Evolutionary conservation across 192 early-diverging fungal genomes (phyloP), one percentile per base, ranked within the genome.

Genomic region (Backusella macrospora): DNA sequence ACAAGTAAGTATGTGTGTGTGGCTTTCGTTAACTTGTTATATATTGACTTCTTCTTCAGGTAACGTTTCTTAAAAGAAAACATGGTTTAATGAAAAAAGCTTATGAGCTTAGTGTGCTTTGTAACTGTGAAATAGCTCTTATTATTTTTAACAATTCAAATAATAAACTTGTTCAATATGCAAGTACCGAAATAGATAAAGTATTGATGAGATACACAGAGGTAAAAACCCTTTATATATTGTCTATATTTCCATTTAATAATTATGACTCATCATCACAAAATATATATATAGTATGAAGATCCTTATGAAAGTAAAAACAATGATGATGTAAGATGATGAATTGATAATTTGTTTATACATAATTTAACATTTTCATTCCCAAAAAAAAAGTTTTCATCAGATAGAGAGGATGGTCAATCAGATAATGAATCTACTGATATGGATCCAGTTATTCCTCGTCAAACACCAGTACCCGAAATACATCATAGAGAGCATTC

Each of bases 21-120:
- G 65, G 47, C 62, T 52, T 75, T n/a, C n/a, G n/a, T n/a, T n/a
- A n/a, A n/a, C n/a, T n/a, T 70, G 55, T 40, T 8, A 38, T 67
- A 44, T 67, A 42, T 9, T 45, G 23, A 68, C n/a, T 6, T 34
- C 2, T 29, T 73, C 40, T 12, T 5, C 75, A 94, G 92, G 92
- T 92, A 49, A 98, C 96, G 7, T 97, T 98, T 80, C 86, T 93
- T 46, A 98, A 98, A 82, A 87, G 96, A 72, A 96, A 96, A 81
- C 88, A 89, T 62, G 96, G 96, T 13, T 84, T 98, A 64, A 93
- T 97, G 89, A 98, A 98, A 78, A 98, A 98, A 84, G 96, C 96
- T 0, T 94, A 95, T 82, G 96, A 98, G 79, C 91, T 98, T 44
- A 92, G 89, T 66, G 94, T 97, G 7, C 86, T 98, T 15, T 98